Evolutionary conservation across 2,329 filamentous ascomycete genomes (phyloP).

Genomic region (Talaromyces sp.): DNA sequence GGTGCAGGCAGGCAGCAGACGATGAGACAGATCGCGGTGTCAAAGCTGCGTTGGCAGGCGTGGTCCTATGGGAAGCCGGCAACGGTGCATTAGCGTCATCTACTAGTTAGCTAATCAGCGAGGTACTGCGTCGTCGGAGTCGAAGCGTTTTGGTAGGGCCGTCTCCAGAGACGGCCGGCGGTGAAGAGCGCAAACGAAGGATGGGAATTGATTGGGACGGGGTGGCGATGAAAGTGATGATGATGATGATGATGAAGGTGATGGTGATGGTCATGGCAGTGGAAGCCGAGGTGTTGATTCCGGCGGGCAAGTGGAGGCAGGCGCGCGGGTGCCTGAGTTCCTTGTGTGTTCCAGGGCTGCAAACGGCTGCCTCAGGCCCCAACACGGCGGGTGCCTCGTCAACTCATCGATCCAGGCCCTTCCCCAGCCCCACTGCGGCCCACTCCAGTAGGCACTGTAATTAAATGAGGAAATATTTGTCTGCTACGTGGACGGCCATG

Average conservation of each 20-base stretch:
- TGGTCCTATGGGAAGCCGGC: slow-evolving; percentile 6
- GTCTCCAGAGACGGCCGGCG: not conserved
- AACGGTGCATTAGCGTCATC: slow-evolving; percentile 6
- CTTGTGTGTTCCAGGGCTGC: not conserved
- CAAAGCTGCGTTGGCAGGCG: slow-evolving; percentile 6
- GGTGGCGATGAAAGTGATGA: not conserved
- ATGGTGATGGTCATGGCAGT: not conserved
- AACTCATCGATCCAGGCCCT: not conserved
- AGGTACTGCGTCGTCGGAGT: not conserved
- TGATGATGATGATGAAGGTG: not conserved
- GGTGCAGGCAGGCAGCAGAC: not conserved
- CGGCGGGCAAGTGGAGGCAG: not conserved
- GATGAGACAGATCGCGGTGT: slow-evolving; percentile 3
- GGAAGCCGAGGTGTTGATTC: not conserved
- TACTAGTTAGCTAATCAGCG: not conserved
- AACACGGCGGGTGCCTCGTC: not conserved
- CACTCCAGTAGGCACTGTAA: not conserved
- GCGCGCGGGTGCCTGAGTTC: not conserved
- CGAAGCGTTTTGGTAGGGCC: not conserved
- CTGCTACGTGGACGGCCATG: not conserved
- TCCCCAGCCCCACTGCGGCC: not conserved
- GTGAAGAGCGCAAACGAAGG: not conserved
- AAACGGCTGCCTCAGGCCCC: not conserved
- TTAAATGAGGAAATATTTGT: not conserved
- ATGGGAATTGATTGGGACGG: not conserved